A percentile compares a stretch with the other conserved stretches of the same genome.
These are phyloP conservation scores for Diaporthe sp. DNA, from an alignment of 2,329 filamentous ascomycete genomes.

Conservation along the genomic window DNA sequence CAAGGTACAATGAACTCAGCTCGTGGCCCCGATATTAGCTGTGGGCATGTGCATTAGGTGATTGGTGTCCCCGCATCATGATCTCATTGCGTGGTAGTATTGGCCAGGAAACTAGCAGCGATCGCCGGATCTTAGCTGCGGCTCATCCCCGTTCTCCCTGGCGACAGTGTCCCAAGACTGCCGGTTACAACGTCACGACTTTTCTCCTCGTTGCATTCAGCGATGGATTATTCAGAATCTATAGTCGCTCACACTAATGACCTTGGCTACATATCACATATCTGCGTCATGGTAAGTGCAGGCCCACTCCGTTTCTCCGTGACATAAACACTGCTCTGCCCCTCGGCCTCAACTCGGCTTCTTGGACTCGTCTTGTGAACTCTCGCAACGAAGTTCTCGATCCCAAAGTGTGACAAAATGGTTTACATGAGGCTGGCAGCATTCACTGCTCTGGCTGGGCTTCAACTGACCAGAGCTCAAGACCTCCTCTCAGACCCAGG, in stretches of 20 bases:
- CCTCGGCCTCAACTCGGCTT: background rate
- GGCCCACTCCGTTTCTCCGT: background rate
- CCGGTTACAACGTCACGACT: slow-evolving; percentile 28
- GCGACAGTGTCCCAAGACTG: background rate
- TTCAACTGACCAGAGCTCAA: background rate
- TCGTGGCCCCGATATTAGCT: background rate
- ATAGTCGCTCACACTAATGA: background rate
- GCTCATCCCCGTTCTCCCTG: background rate
- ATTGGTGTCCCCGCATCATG: slow-evolving; percentile 21
- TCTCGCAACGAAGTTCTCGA: background rate
- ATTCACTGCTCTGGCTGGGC: background rate
- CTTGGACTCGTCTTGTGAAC: background rate
- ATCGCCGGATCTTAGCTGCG: slow-evolving; percentile 9
- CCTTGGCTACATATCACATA: background rate
- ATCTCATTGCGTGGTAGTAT: slow-evolving; percentile 25
- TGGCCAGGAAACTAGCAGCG: background rate
- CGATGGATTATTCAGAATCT: background rate
- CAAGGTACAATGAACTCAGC: slow-evolving; percentile 14
- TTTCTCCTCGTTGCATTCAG: background rate
- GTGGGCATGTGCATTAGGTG: background rate
- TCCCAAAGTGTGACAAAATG: background rate
- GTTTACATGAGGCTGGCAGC: background rate
- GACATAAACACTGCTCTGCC: slow-evolving; percentile 5
- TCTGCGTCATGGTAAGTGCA: slow-evolving; percentile 14
- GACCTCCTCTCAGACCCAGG: slow-evolving; percentile 4